These are phyloP conservation scores for Vanilla planifolia DNA, from an alignment of 106 monocot genomes.

Conservation along the genomic window DNA sequence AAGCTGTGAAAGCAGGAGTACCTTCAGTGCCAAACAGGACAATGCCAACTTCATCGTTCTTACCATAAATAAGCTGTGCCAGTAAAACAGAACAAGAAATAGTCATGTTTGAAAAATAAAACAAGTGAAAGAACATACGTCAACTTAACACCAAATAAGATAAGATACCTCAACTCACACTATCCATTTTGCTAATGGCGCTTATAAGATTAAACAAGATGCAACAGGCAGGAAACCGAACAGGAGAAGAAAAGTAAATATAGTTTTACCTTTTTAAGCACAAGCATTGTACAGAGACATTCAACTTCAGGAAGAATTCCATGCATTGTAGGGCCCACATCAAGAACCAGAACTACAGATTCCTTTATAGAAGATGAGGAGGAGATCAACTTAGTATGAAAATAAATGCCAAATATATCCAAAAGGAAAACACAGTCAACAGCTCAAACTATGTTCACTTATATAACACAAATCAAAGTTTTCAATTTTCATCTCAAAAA, in stretches of 20 bases:
- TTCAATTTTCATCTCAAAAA: neutral
- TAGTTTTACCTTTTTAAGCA: constrained; percentile 75
- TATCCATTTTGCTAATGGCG: too few relatives aligned
- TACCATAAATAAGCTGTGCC: constrained; percentile 70
- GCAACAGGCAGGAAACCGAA: neutral
- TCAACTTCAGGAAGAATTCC: constrained; percentile 64
- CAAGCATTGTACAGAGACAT: constrained; percentile 69
- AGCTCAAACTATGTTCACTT: neutral
- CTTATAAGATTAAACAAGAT: too few relatives aligned
- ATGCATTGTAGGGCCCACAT: constrained; percentile 93
- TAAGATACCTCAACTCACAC: neutral
- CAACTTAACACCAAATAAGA: neutral
- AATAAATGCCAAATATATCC: neutral
- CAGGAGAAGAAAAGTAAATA: neutral
- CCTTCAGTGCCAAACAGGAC: constrained; percentile 89
- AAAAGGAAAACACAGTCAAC: too few relatives aligned
- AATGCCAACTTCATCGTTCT: constrained; percentile 80
- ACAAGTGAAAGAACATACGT: neutral
- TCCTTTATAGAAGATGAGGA: constrained; percentile 37
- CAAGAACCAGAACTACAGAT: constrained; percentile 66
- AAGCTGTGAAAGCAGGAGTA: constrained; percentile 13
- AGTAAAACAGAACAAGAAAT: neutral
- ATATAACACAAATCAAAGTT: neutral
- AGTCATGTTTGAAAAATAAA: neutral
- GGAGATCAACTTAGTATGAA: neutral